Percentiles rank a stretch among this genome's conserved stretches.
Conservation (phyloP, 345 rosid species). For the Ceriops decandra region DNA sequence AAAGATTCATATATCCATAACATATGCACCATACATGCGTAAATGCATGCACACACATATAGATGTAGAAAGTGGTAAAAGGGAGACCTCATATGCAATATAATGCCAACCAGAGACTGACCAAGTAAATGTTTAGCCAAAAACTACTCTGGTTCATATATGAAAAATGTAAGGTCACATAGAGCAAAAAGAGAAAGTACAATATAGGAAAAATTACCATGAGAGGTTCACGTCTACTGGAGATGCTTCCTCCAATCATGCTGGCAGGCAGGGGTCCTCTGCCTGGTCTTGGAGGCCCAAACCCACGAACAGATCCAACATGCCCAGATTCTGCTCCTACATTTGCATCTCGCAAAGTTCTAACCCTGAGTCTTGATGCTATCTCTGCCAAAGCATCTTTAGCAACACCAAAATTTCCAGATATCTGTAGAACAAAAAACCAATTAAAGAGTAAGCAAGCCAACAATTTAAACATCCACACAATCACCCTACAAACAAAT, state of each 20-base stretch:
- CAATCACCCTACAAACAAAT: constrained; percentile 1
- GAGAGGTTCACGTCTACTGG: constrained; percentile 35
- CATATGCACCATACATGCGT: too few relatives aligned
- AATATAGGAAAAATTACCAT: constrained; percentile 30
- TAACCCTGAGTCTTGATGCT: constrained; percentile 44
- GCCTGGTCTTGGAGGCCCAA: constrained; percentile 32
- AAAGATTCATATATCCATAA: too few relatives aligned
- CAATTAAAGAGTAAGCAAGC: neutral
- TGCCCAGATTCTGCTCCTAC: constrained; percentile 34
- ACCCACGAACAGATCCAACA: constrained; percentile 31
- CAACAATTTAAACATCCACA: neutral
- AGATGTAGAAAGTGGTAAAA: too few relatives aligned
- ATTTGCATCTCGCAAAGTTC: constrained; percentile 50
- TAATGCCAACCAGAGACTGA: neutral
- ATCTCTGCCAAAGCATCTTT: constrained; percentile 57
- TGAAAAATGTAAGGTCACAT: neutral
- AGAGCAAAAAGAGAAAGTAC: neutral
- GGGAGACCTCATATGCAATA: too few relatives aligned
- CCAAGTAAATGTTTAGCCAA: neutral
- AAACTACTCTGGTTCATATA: neutral
- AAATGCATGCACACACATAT: too few relatives aligned
- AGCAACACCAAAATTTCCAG: constrained; percentile 48
- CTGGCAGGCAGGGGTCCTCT: constrained; percentile 31
- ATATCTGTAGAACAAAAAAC: constrained; percentile 35
- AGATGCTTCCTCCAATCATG: constrained; percentile 27